Base-by-base conservation (phyloP, 495 filamentous ascomycete genomes). In the Polyplosphaeria fusca region DNA sequence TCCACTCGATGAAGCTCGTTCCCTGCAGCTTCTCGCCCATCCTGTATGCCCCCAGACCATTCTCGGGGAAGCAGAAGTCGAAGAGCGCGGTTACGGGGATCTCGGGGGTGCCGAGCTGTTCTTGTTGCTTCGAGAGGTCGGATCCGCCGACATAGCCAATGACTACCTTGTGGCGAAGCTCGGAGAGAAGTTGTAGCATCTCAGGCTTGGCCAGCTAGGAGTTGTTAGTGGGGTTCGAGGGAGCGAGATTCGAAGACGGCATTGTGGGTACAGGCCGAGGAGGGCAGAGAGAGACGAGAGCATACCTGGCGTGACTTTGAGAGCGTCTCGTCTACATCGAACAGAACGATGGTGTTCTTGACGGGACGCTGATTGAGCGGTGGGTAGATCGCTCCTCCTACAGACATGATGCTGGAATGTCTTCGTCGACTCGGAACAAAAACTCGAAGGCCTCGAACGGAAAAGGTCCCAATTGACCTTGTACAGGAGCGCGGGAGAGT, bases 1-100 rank as follows among this genome's bases (percentile, higher is more conserved):
- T 73, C 86, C 87, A 96, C 55, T 80, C 69, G 73, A 98, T 96
- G 80, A 97, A 98, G 73, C 77, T 86, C 66, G 83, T 83, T 62
- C 80, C 82, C 1, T 85, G 74, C 16, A 98, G 79, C 46, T 77
- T 75, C 63, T 80, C 68, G 58, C 92, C 92, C 64, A 89, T 68
- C 60, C 88, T 88, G 76, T 77, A 93, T n/a, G 91, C 92, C 0
- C 86, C 91, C 53, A 98, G 82, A 1, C 93, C 92, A 74, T 97
- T 96, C 75, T 97, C 92, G 48, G 89, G 74, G 77, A 97, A 97
- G 78, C 87, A 92, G 75, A 88, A 96, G 75, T 97, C 92, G 76
- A 97, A 98, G 54, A 96, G 82, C 37, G 80, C 70, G 4, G 83
- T 89, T 5, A 91, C 89, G 66, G 82, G 71, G 43, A 86, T 77